phyloP scores from a whole-genome alignment of 768 basidiomycete species.

The Strobilomyces dryophilus region DNA sequence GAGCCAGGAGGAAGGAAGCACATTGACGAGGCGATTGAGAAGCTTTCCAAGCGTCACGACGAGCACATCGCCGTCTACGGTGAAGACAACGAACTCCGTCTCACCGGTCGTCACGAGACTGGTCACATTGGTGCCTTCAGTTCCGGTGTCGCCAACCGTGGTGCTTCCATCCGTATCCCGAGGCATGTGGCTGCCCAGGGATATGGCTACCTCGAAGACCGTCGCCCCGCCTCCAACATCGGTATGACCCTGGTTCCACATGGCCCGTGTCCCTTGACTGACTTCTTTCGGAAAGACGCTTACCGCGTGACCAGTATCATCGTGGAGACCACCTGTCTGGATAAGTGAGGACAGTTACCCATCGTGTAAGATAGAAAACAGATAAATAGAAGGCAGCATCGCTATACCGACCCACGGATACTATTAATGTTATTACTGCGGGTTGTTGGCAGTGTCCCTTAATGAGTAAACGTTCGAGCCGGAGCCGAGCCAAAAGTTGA shows the following conservation, averaged over 20 bases:
- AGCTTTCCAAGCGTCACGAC: conserved; percentile 83
- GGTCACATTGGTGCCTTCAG: conserved; percentile 89
- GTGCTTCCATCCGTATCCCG: conserved; percentile 94
- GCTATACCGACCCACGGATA: conserved; percentile 21
- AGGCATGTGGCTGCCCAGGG: conserved; percentile 90
- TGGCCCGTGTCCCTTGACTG: not conserved
- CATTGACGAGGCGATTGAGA: conserved; percentile 92
- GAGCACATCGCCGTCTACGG: conserved; percentile 98
- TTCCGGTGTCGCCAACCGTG: conserved; percentile 96
- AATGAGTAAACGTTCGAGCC: not conserved
- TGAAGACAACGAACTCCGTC: conserved; percentile 93
- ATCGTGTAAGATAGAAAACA: conserved; percentile 8
- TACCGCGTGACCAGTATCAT: conserved; percentile 91
- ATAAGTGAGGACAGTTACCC: conserved; percentile 40
- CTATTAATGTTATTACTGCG: conserved; percentile 6
- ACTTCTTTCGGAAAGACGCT: conserved; percentile 54
- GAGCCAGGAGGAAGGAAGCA: conserved; percentile 88
- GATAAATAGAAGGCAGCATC: conserved; percentile 12
- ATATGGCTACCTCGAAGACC: conserved; percentile 93
- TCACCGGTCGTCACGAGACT: conserved; percentile 97
- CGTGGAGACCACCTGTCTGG: conserved; percentile 80
- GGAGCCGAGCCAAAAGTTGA: no score
- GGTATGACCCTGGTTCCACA: conserved; percentile 41
- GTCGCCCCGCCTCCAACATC: conserved; percentile 97
- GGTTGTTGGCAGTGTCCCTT: not conserved